These are phyloP conservation scores for Aspergillus bridgeri DNA, from an alignment of 495 filamentous ascomycete species.

Conservation along the genomic window DNA sequence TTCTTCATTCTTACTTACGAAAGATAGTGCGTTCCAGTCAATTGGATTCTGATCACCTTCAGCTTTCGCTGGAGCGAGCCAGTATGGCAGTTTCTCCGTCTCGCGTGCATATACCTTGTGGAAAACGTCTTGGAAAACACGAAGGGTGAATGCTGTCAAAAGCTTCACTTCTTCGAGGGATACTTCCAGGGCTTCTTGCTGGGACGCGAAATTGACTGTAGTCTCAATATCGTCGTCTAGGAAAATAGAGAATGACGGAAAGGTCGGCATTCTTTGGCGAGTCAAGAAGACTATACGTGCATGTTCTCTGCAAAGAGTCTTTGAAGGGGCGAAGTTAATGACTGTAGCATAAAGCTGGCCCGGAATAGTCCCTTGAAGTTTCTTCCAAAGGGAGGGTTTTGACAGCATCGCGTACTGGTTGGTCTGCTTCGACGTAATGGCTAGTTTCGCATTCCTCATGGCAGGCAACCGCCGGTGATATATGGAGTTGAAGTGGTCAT, in stretches of 20 bases:
- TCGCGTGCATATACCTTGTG: slow-evolving; percentile 74
- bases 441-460: slow-evolving; percentile 89
- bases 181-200: slow-evolving; percentile 40
- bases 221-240: slow-evolving; percentile 60
- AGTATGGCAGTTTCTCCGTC: slow-evolving; percentile 71
- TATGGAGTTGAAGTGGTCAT: slow-evolving; percentile 68
- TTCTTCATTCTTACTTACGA: slow-evolving; percentile 48
- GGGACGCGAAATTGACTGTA: slow-evolving; percentile 44
- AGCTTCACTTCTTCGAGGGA: slow-evolving; percentile 37
- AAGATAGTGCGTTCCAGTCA: slow-evolving; percentile 61
- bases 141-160: slow-evolving; percentile 68
- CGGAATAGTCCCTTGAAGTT: slow-evolving; percentile 48
- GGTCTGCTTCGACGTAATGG: slow-evolving; percentile 71
- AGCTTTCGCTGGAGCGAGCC: slow-evolving; percentile 62
- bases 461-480: slow-evolving; percentile 70
- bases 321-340: slow-evolving; percentile 55
- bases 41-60: slow-evolving; percentile 40
- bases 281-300: slow-evolving; percentile 71
- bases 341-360: slow-evolving; percentile 60
- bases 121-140: slow-evolving; percentile 81
- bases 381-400: slow-evolving; percentile 78
- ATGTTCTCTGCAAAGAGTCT: slow-evolving; percentile 57
- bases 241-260: slow-evolving; percentile 70
- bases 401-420: slow-evolving; percentile 70
- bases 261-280: slow-evolving; percentile 55